These are phyloP conservation scores for Plasmodium ovale DNA, from an alignment of 169 alveolate genomes.

Conservation along the genomic window DNA sequence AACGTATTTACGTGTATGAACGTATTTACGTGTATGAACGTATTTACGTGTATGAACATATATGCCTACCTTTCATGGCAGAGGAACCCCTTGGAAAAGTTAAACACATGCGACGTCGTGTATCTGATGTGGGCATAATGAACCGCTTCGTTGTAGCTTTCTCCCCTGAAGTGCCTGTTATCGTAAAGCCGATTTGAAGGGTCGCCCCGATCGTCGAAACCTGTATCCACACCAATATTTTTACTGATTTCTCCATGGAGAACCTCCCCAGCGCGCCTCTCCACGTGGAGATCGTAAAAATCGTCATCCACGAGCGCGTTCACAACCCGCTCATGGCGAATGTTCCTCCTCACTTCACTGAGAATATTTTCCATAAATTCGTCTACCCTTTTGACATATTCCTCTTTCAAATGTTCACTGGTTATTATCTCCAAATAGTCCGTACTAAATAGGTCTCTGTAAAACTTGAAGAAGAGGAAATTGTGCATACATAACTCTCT, in stretches of 20 bases:
- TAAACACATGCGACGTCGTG: slow-evolving; percentile 35
- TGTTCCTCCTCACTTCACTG: background rate
- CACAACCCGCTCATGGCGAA: slow-evolving; percentile 3
- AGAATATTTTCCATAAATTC: slow-evolving; percentile 11
- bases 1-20: background rate
- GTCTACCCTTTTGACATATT: background rate
- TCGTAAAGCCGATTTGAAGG: background rate
- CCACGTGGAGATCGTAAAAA: slow-evolving; percentile 14
- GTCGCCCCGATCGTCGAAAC: too few species aligned
- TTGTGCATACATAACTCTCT: slow-evolving; percentile 12
- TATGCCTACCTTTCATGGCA: slow-evolving; percentile 30
- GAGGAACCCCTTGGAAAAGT: slow-evolving; percentile 12
- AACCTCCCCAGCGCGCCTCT: too few species aligned
- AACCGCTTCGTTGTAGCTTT: background rate
- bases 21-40: background rate
- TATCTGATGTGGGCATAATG: slow-evolving; percentile 13
- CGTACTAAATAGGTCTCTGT: background rate
- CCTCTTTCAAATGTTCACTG: background rate
- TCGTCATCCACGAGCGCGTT: slow-evolving; percentile 45
- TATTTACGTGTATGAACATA: background rate
- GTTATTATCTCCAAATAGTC: background rate
- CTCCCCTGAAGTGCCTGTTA: background rate
- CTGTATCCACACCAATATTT: background rate
- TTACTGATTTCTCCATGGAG: background rate
- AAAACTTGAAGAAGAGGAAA: slow-evolving; percentile 19